Conservation (phyloP, 345 rosid species). For the Aegle marmelos region DNA sequence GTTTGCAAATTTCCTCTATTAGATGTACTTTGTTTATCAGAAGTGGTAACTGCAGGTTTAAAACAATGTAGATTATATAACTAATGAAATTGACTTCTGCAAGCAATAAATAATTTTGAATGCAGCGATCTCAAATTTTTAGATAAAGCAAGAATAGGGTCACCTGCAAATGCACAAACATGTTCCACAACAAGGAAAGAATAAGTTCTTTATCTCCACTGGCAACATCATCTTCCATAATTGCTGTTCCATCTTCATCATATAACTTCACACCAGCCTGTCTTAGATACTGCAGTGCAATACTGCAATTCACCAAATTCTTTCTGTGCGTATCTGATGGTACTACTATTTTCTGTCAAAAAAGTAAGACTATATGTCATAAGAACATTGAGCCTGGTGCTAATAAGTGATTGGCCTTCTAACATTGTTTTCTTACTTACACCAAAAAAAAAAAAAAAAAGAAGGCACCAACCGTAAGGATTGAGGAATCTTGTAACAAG, state of each 20-base stretch:
- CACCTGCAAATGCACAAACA: conserved; percentile 90
- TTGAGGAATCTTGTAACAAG: conserved; percentile 71
- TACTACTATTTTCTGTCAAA: conserved; percentile 66
- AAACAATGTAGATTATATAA: conserved; percentile 3
- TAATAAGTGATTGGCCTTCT: background rate
- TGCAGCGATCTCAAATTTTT: background rate
- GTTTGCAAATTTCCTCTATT: conserved; percentile 55
- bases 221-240: conserved; percentile 68
- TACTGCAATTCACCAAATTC: conserved; percentile 61
- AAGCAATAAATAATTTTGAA: background rate
- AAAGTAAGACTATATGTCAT: conserved; percentile 10
- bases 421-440: background rate
- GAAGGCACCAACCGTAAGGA: conserved; percentile 57
- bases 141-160: conserved; percentile 4
- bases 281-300: conserved; percentile 65
- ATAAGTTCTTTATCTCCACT: conserved; percentile 82
- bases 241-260: conserved; percentile 70
- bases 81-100: background rate
- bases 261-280: conserved; percentile 53
- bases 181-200: conserved; percentile 82
- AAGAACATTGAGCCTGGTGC: conserved; percentile 7
- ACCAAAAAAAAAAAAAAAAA: too few relatives aligned
- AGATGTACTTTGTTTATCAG: conserved; percentile 50
- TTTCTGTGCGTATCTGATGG: conserved; percentile 76
- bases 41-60: conserved; percentile 69